Base-by-base conservation (phyloP, 148 eudicot genomes). In the Spergularia marina region DNA sequence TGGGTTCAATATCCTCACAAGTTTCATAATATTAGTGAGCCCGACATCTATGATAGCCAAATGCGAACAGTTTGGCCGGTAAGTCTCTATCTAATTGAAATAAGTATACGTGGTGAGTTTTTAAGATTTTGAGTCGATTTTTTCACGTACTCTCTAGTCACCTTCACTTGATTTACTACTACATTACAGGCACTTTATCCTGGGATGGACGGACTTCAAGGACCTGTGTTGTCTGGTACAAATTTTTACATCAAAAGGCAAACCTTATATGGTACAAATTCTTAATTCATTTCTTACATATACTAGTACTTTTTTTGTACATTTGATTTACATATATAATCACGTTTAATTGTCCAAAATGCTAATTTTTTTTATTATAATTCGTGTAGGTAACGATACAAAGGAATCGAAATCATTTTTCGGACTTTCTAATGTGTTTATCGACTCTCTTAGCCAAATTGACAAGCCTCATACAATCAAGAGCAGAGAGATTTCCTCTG, bases 191-290 rank as follows among this genome's bases (percentile, higher is more conserved):
- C 79, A 69, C 7, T 54, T 30, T 83, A 81, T 82, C 84, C 34
- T 17, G 96, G 98, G 1, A 30, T 82, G 68, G 88, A 90, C 76
- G 96, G 96, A 73, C 60, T 91, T 23, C 57, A 69, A 1, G 98
- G 98, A 18, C 86, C 91, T 0, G 0, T 73, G 1, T 36, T 91
- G 41, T 73, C 83, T 40, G 98, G 98, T 3, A 87, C 96, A 10
- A 78, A 88, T 70, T 85, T 82, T 56, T 91, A 82, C 79, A 78
- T 93, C 47, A 91, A 81, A 58, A 92, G 91, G 75, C 74, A 83
- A 20, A 83, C 96, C 8, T 70, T 92, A 13, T 89, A 82, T 78
- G 47, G 7, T 36, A 17, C 66, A 12, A 51, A 51, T 12, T 74
- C 36, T 30, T 30, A 30, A 30, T 3, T 30, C 36, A 30, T 30